Evolutionary conservation across 1,284 basidiomycete genomes (phyloP).

Genomic region (Pseudozyma sp.): DNA sequence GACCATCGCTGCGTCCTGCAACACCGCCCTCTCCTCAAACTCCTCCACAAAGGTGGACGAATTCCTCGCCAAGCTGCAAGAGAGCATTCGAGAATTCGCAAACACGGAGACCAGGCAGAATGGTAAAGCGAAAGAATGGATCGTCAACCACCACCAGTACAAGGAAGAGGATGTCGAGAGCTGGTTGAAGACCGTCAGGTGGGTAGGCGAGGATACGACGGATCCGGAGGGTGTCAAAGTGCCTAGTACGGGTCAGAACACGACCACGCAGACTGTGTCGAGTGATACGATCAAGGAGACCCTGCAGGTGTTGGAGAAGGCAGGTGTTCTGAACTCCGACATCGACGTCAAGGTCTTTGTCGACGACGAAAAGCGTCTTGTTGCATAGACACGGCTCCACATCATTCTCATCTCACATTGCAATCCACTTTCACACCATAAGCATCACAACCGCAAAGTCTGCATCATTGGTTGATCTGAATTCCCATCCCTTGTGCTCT

Average conservation of each 20-base stretch:
- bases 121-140: constrained; percentile 29
- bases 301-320: constrained; percentile 53
- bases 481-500: background rate
- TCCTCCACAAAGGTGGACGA: constrained; percentile 9
- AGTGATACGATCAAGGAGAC: constrained; percentile 40
- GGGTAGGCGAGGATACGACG: constrained; percentile 55
- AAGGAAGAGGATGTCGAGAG: constrained; percentile 81
- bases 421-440: no score
- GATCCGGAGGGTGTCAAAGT: constrained; percentile 26
- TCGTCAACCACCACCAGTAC: constrained; percentile 69
- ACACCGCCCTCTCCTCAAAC: constrained; percentile 23
- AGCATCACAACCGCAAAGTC: no score
- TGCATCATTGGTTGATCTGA: background rate
- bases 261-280: constrained; percentile 48
- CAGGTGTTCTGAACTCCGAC: constrained; percentile 49
- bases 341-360: constrained; percentile 19
- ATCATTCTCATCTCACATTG: background rate
- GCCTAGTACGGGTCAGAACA: constrained; percentile 41
- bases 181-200: constrained; percentile 65
- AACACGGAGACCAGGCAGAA: constrained; percentile 37
- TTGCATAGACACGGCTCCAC: constrained; percentile 9
- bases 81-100: constrained; percentile 50
- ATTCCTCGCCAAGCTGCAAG: constrained; percentile 52
- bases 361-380: constrained; percentile 23
- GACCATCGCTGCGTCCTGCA: constrained; percentile 70